A percentile compares a stretch with the other conserved stretches of the same genome.
Conservation (phyloP, 208 protist genomes). For the Phytomonas sp. region DNA sequence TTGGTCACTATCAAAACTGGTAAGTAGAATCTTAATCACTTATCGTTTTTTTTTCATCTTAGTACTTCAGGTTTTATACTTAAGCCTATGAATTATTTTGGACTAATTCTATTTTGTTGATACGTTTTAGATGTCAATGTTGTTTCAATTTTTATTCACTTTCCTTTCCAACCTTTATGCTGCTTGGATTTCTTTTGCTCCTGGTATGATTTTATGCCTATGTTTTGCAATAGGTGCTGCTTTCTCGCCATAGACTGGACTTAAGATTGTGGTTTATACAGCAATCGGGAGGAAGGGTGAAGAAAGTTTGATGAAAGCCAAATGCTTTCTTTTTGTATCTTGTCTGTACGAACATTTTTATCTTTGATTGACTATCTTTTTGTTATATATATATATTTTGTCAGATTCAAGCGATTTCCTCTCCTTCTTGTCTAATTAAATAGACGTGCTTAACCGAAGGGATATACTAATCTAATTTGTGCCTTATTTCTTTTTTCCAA, state of each 20-base stretch:
- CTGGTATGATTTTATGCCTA: background rate
- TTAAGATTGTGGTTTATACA: constrained; percentile 5
- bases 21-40: background rate
- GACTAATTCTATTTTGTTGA: constrained; percentile 3
- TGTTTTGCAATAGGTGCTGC: background rate
- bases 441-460: background rate
- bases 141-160: background rate
- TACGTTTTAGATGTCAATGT: constrained; percentile 7
- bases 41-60: constrained; percentile 9
- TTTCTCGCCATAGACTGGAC: background rate
- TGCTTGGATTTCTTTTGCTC: constrained; percentile 2
- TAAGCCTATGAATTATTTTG: background rate
- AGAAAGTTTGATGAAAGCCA: background rate
- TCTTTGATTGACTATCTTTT: background rate
- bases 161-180: background rate
- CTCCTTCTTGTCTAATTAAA: background rate
- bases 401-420: background rate
- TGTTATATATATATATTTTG: background rate
- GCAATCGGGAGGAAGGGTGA: background rate
- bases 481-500: background rate
- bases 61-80: background rate
- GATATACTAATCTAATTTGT: background rate
- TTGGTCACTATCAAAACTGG: background rate
- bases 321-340: background rate
- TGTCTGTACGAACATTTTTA: background rate